phyloP scores from a whole-genome alignment of 306 rosid genomes.

The Sicyos edulis region DNA sequence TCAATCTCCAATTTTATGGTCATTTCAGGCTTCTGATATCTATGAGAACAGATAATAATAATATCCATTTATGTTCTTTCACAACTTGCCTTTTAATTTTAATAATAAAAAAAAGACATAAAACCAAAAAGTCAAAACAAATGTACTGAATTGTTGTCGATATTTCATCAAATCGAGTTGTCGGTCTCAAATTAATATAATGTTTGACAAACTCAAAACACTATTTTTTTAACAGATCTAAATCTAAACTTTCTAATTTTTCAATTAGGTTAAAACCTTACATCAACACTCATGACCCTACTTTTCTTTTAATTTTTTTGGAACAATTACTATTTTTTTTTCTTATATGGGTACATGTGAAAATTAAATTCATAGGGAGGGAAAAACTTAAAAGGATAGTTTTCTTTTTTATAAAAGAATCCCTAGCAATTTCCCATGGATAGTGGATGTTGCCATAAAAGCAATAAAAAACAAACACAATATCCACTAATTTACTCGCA shows the following conservation, averaged over 20 bases:
- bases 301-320: neutral
- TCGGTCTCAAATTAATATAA: neutral
- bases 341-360: neutral
- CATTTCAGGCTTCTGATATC: conserved; percentile 15
- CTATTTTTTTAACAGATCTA: neutral
- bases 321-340: neutral
- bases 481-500: conserved; percentile 8
- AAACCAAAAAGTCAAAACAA: neutral
- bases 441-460: neutral
- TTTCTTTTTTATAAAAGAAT: too few species aligned
- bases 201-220: neutral
- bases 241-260: neutral
- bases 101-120: neutral
- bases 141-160: neutral
- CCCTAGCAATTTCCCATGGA: conserved; percentile 6
- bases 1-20: conserved; percentile 17
- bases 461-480: neutral
- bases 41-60: conserved; percentile 13
- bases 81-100: conserved; percentile 1
- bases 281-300: neutral
- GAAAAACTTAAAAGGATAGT: too few species aligned
- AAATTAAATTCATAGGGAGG: neutral
- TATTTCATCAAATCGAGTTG: conserved; percentile 1
- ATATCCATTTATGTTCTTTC: neutral
- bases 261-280: neutral